Evolutionary conservation across 495 filamentous ascomycete species (phyloP).

Genomic region (Aspergillus nanangensis): DNA sequence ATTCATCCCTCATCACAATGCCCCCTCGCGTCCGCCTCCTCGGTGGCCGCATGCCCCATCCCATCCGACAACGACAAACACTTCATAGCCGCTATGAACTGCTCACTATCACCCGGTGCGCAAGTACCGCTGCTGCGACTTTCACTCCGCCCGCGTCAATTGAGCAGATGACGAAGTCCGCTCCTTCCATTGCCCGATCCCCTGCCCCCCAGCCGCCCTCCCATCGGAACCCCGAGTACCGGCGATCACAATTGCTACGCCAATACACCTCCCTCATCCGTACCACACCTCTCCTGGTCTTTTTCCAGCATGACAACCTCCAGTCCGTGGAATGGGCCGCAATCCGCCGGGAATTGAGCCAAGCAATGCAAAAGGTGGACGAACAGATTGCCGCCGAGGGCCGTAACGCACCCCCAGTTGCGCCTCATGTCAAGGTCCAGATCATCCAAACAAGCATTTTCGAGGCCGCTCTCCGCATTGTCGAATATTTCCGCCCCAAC

Average conservation of each 20-base stretch:
- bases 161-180: conserved; percentile 49
- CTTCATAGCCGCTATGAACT: conserved; percentile 33
- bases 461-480: conserved; percentile 72
- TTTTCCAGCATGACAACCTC: conserved; percentile 98
- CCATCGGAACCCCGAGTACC: conserved; percentile 75
- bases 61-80: conserved; percentile 30
- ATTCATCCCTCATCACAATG: too few relatives aligned
- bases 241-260: conserved; percentile 92
- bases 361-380: conserved; percentile 65
- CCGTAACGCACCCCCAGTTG: conserved; percentile 36
- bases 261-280: conserved; percentile 91
- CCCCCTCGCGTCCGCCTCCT: conserved; percentile 42
- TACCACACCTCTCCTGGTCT: conserved; percentile 78
- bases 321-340: conserved; percentile 81
- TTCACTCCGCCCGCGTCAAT: conserved; percentile 48
- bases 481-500: conserved; percentile 76
- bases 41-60: conserved; percentile 18
- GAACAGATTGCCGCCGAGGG: conserved; percentile 46
- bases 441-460: conserved; percentile 88
- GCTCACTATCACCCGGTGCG: conserved; percentile 22
- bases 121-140: conserved; percentile 37
- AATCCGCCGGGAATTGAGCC: conserved; percentile 73
- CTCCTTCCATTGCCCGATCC: conserved; percentile 47
- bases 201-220: conserved; percentile 82
- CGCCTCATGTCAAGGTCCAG: conserved; percentile 64